These are phyloP conservation scores for Tulasnella sp. DNA, from an alignment of 768 basidiomycete species.

Conservation along the genomic window DNA sequence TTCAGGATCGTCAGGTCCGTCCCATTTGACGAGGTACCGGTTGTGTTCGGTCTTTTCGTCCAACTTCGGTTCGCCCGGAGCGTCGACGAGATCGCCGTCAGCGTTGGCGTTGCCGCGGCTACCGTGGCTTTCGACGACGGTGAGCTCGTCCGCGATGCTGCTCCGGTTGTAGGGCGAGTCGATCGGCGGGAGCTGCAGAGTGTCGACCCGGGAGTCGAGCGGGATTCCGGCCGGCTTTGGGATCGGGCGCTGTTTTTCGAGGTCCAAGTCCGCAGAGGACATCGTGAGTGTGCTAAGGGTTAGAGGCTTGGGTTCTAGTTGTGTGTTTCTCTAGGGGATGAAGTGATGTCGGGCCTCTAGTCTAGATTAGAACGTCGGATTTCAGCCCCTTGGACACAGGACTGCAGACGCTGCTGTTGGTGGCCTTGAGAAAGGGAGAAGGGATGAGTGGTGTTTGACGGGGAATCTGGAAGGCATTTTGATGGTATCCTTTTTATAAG, in stretches of 20 bases:
- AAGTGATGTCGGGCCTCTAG: neutral
- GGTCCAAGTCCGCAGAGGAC: constrained; percentile 1
- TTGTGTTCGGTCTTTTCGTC: constrained; percentile 13
- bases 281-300: neutral
- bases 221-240: neutral
- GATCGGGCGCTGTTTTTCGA: neutral
- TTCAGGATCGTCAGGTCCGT: constrained; percentile 36
- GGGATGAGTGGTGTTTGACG: neutral
- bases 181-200: neutral
- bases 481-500: neutral
- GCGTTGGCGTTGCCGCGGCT: neutral
- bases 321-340: neutral
- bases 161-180: neutral
- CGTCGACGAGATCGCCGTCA: neutral
- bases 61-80: constrained; percentile 29
- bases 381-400: neutral
- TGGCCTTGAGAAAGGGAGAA: neutral
- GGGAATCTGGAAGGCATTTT: neutral
- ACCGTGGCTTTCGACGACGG: constrained; percentile 19
- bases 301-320: neutral
- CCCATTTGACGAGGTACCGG: constrained; percentile 35
- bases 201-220: constrained; percentile 7
- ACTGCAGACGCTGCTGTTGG: neutral
- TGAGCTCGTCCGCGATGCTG: constrained; percentile 27
- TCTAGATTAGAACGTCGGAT: neutral